These are phyloP conservation scores for Mucor irregularis DNA, from an alignment of 371 early-diverging fungal genomes.

Conservation along the genomic window DNA sequence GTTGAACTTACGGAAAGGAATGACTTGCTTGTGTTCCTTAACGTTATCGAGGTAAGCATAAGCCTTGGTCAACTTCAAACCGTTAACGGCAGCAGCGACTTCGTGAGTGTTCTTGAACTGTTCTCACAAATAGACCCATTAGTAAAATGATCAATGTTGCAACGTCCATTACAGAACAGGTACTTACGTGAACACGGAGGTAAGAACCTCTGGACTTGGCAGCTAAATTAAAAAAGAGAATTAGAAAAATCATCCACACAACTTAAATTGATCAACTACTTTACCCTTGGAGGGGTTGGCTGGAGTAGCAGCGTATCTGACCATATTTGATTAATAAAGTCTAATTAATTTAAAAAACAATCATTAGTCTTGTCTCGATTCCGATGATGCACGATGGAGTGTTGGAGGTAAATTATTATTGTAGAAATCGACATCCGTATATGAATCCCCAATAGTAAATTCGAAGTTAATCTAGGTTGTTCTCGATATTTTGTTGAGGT, in stretches of 20 bases:
- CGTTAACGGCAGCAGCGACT: constrained; percentile 93
- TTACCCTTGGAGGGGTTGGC: constrained; percentile 56
- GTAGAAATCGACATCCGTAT: neutral
- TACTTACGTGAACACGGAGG: constrained; percentile 39
- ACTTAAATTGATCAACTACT: neutral
- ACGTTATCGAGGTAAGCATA: constrained; percentile 96
- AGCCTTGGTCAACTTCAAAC: constrained; percentile 94
- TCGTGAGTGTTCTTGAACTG: constrained; percentile 98
- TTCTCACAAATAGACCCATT: neutral
- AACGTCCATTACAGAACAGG: too few relatives aligned
- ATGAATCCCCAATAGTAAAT: neutral
- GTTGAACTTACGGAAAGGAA: constrained; percentile 98
- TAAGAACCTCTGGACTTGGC: constrained; percentile 41
- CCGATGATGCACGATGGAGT: neutral
- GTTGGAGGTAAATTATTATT: neutral
- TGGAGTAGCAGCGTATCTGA: constrained; percentile 61
- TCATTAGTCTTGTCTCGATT: neutral
- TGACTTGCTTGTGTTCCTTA: constrained; percentile 95
- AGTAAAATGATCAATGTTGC: neutral
- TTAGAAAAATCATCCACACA: neutral
- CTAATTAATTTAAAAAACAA: neutral
- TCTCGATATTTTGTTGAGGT: neutral
- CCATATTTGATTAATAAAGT: constrained; percentile 39
- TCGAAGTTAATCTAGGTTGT: neutral
- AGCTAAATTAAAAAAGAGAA: constrained; percentile 13